Evolutionary conservation across 306 rosid species (phyloP).

Genomic region (Potentilla sterilis): DNA sequence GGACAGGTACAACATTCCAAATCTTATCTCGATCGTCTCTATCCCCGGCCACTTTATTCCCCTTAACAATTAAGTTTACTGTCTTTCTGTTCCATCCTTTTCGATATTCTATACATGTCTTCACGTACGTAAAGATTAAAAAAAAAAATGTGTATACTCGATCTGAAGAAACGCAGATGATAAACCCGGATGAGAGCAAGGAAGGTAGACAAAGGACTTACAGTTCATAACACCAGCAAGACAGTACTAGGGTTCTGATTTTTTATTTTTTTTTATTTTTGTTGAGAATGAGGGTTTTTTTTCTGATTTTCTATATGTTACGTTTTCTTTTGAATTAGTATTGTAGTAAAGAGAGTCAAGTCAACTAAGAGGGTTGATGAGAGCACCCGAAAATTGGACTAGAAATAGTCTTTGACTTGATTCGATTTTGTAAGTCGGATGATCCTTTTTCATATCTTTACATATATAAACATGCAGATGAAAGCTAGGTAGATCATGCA

Average conservation of each 20-base stretch:
- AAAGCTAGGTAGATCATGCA: too few species aligned
- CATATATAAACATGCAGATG: not conserved
- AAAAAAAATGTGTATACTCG: not conserved
- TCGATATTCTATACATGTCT: slow-evolving; percentile 12
- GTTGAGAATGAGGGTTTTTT: not conserved
- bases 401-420: not conserved
- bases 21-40: slow-evolving; percentile 31
- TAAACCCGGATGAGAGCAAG: not conserved
- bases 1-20: slow-evolving; percentile 31
- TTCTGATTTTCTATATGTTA: not conserved
- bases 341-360: not conserved
- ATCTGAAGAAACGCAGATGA: not conserved
- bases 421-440: not conserved
- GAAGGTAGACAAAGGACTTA: not conserved
- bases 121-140: not conserved
- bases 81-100: slow-evolving; percentile 9
- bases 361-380: not conserved
- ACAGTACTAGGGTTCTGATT: not conserved
- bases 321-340: not conserved
- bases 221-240: not conserved
- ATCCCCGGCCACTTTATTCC: slow-evolving; percentile 45
- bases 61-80: not conserved
- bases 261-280: too few species aligned
- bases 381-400: not conserved
- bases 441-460: not conserved